A percentile compares a stretch with the other conserved stretches of the same genome.
These are phyloP conservation scores for Coemansia reversa DNA, from an alignment of 192 early-diverging fungal genomes.

Conservation along the genomic window DNA sequence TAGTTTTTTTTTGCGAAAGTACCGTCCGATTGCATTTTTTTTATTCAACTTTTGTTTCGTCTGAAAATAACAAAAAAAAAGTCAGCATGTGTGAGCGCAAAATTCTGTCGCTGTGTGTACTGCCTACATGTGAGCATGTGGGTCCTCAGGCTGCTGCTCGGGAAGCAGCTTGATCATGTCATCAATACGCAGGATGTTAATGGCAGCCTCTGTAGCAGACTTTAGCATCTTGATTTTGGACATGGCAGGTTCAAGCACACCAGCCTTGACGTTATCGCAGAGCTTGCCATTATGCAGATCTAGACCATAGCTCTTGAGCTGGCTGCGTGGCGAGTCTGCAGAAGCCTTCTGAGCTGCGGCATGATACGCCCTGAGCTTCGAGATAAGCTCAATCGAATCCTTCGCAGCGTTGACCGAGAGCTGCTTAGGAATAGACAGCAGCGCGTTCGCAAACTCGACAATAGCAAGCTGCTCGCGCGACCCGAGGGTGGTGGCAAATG, in stretches of 20 bases:
- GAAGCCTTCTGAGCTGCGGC: conserved; percentile 79
- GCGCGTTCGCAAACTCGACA: conserved; percentile 93
- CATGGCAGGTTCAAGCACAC: conserved; percentile 96
- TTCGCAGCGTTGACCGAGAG: conserved; percentile 98
- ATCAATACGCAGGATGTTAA: conserved; percentile 96
- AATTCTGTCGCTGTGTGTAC: background rate
- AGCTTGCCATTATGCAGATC: conserved; percentile 92
- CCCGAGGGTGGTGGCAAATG: conserved; percentile 94
- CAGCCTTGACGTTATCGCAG: conserved; percentile 90
- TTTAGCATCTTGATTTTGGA: conserved; percentile 97
- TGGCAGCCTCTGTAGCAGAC: conserved; percentile 97
- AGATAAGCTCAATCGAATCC: conserved; percentile 94
- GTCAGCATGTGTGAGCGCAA: background rate
- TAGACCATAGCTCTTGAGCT: conserved; percentile 86
- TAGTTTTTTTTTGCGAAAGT: background rate
- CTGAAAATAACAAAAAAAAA: no score
- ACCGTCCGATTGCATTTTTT: conserved; percentile 1
- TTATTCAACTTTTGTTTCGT: background rate
- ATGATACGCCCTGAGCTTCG: conserved; percentile 96
- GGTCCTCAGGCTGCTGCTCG: conserved; percentile 52
- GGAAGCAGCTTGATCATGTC: conserved; percentile 77
- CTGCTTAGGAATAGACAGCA: conserved; percentile 96
- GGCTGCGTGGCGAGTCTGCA: conserved; percentile 68
- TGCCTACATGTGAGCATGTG: conserved; percentile 53
- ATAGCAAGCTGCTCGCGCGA: conserved; percentile 98